These are phyloP conservation scores for Geosmithia morbida DNA, from an alignment of 2,329 filamentous ascomycete genomes.

Conservation along the genomic window DNA sequence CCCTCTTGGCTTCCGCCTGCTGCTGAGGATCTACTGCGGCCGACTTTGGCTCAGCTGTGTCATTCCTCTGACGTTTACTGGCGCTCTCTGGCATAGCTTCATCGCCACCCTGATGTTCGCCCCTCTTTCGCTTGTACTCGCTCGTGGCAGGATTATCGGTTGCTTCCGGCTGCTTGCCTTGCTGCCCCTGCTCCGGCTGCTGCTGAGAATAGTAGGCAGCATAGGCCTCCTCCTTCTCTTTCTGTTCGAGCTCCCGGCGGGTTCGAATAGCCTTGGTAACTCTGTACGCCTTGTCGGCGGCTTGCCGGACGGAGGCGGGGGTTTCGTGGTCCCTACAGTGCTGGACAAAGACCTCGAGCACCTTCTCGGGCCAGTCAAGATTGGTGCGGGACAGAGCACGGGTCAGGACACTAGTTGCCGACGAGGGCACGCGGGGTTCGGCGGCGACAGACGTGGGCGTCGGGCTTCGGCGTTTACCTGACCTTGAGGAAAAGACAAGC, in stretches of 20 bases:
- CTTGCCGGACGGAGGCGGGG: conserved; percentile 57
- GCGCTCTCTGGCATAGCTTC: conserved; percentile 25
- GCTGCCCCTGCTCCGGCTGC: conserved; percentile 4
- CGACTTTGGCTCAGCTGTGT: conserved; percentile 11
- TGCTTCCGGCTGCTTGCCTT: conserved; percentile 9
- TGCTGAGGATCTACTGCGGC: conserved; percentile 1
- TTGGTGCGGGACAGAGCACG: conserved; percentile 49
- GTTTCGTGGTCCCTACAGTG: conserved; percentile 88
- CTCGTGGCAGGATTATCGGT: conserved; percentile 4
- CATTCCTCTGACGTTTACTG: conserved; percentile 53
- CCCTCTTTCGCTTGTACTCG: conserved; percentile 60
- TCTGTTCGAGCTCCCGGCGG: conserved; percentile 51
- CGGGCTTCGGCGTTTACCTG: conserved; percentile 32
- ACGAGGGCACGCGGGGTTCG: conserved; percentile 47
- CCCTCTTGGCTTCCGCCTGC: conserved; percentile 44
- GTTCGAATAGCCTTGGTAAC: conserved; percentile 47
- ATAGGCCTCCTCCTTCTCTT: conserved; percentile 41
- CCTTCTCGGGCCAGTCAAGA: conserved; percentile 63
- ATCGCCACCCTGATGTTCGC: conserved; percentile 30
- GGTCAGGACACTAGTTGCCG: conserved; percentile 63
- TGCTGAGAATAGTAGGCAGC: conserved; percentile 20
- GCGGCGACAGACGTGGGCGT: conserved; percentile 29
- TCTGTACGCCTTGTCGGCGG: conserved; percentile 59
- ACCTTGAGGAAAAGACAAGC: conserved; percentile 37
- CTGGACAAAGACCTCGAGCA: conserved; percentile 58